phyloP scores from a whole-genome alignment of 1,284 basidiomycete genomes.

The Cystobasidiaceae sp. region DNA sequence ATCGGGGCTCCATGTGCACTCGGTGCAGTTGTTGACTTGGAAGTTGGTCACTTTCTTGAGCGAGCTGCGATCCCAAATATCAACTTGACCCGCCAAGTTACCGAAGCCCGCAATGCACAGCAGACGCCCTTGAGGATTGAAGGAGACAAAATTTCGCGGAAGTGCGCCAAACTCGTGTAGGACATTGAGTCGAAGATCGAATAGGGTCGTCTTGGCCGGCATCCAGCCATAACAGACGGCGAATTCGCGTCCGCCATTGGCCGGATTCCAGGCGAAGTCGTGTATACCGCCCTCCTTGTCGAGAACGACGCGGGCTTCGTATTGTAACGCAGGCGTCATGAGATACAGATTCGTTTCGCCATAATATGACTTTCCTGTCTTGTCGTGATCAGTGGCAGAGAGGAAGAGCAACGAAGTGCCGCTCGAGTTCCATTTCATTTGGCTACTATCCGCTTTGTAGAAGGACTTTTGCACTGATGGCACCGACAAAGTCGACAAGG shows the following conservation, averaged over 20 bases:
- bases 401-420: slow-evolving; percentile 69
- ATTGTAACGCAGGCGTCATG: slow-evolving; percentile 88
- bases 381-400: slow-evolving; percentile 94
- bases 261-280: slow-evolving; percentile 96
- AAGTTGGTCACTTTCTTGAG: slow-evolving; percentile 78
- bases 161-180: slow-evolving; percentile 85
- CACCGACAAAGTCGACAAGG: slow-evolving; percentile 60
- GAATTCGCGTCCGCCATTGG: slow-evolving; percentile 77
- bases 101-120: slow-evolving; percentile 90
- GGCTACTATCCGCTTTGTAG: slow-evolving; percentile 90
- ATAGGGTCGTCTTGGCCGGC: slow-evolving; percentile 88
- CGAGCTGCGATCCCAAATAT: slow-evolving; percentile 82
- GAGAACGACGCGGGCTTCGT: slow-evolving; percentile 83
- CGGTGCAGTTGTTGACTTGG: slow-evolving; percentile 85
- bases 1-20: slow-evolving; percentile 93
- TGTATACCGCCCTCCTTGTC: slow-evolving; percentile 93
- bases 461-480: slow-evolving; percentile 75
- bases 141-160: slow-evolving; percentile 85
- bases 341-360: slow-evolving; percentile 95
- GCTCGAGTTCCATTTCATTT: slow-evolving; percentile 93
- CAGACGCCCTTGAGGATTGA: slow-evolving; percentile 89
- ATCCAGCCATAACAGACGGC: slow-evolving; percentile 94
- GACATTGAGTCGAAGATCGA: slow-evolving; percentile 81
- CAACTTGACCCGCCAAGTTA: slow-evolving; percentile 88
- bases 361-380: slow-evolving; percentile 95